These are phyloP conservation scores for Leucaena leucocephala DNA, from an alignment of 306 rosid genomes.

Conservation along the genomic window DNA sequence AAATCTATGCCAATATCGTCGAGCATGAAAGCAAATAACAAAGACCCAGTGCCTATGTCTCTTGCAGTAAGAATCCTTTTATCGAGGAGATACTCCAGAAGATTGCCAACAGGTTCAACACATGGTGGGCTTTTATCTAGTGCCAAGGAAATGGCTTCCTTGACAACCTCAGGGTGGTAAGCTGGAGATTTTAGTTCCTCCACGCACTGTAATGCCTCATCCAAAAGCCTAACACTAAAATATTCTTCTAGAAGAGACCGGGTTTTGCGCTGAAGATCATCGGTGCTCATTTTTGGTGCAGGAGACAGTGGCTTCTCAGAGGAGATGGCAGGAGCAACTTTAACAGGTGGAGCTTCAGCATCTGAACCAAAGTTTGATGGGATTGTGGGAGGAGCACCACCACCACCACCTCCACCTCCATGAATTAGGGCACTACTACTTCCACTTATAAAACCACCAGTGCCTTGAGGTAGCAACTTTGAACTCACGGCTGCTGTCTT, in stretches of 20 bases:
- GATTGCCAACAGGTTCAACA: slow-evolving; percentile 66
- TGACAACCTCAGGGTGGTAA: slow-evolving; percentile 82
- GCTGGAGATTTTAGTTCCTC: slow-evolving; percentile 80
- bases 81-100: slow-evolving; percentile 57
- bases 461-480: slow-evolving; percentile 88
- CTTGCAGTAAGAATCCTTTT: slow-evolving; percentile 58
- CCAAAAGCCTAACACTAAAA: slow-evolving; percentile 65
- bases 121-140: slow-evolving; percentile 78
- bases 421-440: slow-evolving; percentile 82
- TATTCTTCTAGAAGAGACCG: slow-evolving; percentile 80
- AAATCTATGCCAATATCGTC: slow-evolving; percentile 78
- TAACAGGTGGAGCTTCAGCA: slow-evolving; percentile 53
- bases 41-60: slow-evolving; percentile 75
- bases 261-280: slow-evolving; percentile 61
- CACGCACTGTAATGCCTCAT: slow-evolving; percentile 90
- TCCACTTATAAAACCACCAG: slow-evolving; percentile 68
- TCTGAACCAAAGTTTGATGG: slow-evolving; percentile 45
- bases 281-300: slow-evolving; percentile 48
- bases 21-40: slow-evolving; percentile 64
- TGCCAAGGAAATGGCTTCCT: slow-evolving; percentile 77
- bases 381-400: slow-evolving; percentile 50
- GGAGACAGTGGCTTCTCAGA: slow-evolving; percentile 63
- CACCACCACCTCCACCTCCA: slow-evolving; percentile 40
- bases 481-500: slow-evolving; percentile 61
- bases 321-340: slow-evolving; percentile 41